Evolutionary conservation across 1,139 yeast genomes (phyloP).

Genomic region (Diutina ranongensis): DNA sequence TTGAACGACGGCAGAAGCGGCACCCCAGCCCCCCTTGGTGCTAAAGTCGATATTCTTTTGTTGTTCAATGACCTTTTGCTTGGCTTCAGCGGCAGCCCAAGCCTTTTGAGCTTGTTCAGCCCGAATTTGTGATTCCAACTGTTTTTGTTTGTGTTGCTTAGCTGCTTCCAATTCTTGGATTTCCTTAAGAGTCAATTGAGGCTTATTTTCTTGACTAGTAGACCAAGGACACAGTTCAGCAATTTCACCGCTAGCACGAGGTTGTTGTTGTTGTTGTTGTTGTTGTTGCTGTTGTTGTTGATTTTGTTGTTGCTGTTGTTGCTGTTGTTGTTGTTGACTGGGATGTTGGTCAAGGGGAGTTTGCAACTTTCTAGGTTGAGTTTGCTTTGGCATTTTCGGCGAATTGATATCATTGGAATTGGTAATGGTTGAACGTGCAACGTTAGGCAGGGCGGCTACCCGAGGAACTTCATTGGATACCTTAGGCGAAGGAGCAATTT

Average conservation of each 20-base stretch:
- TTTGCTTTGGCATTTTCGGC: background rate
- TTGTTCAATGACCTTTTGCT: background rate
- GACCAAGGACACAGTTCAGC: constrained; percentile 7
- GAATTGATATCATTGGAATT: background rate
- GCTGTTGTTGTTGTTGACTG: background rate
- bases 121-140: constrained; percentile 20
- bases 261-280: constrained; percentile 7
- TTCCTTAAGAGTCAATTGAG: constrained; percentile 52
- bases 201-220: constrained; percentile 18
- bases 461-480: background rate
- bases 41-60: background rate
- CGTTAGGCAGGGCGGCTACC: too few relatives aligned
- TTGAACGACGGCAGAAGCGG: background rate
- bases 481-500: background rate
- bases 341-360: background rate
- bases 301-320: constrained; percentile 19
- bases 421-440: too few relatives aligned
- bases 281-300: constrained; percentile 13
- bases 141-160: constrained; percentile 28
- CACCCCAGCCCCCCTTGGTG: constrained; percentile 6
- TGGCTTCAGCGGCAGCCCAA: constrained; percentile 5
- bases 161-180: constrained; percentile 62
- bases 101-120: constrained; percentile 10
- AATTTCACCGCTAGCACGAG: background rate
- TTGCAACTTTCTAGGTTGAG: background rate